phyloP scores from a whole-genome alignment of 768 basidiomycete genomes.

The Butyriboletus loyo region DNA sequence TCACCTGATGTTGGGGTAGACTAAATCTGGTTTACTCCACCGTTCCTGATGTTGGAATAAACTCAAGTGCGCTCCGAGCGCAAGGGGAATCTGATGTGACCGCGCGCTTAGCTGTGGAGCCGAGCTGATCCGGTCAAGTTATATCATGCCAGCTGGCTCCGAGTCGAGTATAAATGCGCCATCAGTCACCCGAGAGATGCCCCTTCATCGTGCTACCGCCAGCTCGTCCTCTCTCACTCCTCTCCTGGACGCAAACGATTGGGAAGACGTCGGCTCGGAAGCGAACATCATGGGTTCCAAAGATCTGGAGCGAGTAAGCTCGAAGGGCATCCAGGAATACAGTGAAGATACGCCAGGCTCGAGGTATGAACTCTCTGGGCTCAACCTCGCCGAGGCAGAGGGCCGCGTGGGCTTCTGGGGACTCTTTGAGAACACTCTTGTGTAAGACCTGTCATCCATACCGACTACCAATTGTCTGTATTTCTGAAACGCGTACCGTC shows the following conservation, averaged over 20 bases:
- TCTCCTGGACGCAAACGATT: conserved; percentile 4
- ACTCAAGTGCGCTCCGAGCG: too few species aligned
- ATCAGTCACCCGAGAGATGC: neutral
- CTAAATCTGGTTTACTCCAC: neutral
- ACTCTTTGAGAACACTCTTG: conserved; percentile 26
- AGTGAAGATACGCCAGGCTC: neutral
- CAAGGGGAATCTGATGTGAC: neutral
- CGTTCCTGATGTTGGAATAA: too few species aligned
- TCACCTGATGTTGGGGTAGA: neutral
- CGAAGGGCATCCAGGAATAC: neutral
- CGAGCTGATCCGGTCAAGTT: neutral
- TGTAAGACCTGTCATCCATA: conserved; percentile 18
- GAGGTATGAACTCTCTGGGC: neutral
- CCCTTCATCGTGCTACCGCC: conserved; percentile 2
- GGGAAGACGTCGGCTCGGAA: neutral
- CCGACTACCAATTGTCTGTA: neutral
- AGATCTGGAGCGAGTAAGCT: neutral
- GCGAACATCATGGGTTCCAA: conserved; percentile 15
- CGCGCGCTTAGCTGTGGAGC: neutral
- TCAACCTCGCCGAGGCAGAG: conserved; percentile 15
- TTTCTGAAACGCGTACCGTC: neutral
- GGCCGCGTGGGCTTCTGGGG: conserved; percentile 26
- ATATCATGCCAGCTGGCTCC: neutral
- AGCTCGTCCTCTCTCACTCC: conserved; percentile 17
- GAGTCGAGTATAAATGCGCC: conserved; percentile 15